These are phyloP conservation scores for Fusarium sterilihyphosum DNA, from an alignment of 2,329 filamentous ascomycete species.

Conservation along the genomic window DNA sequence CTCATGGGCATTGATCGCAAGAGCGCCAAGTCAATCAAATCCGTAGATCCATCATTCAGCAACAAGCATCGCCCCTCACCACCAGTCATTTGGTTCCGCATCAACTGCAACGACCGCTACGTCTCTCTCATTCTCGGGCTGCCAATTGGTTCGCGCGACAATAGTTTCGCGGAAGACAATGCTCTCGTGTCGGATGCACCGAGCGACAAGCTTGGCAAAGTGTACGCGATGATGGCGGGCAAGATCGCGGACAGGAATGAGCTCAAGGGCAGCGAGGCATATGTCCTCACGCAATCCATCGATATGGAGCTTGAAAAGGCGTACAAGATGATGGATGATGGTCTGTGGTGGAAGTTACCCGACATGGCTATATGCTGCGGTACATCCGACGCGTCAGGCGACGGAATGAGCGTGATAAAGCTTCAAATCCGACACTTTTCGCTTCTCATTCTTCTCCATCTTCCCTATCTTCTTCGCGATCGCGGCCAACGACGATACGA, in stretches of 20 bases:
- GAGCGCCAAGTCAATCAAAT: slow-evolving; percentile 48
- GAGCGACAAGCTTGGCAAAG: slow-evolving; percentile 56
- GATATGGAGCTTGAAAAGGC: slow-evolving; percentile 59
- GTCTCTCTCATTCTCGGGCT: slow-evolving; percentile 62
- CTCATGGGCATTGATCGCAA: slow-evolving; percentile 60
- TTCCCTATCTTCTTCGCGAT: slow-evolving; percentile 63
- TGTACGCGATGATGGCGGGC: slow-evolving; percentile 54
- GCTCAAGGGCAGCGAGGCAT: slow-evolving; percentile 48
- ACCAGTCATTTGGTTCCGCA: slow-evolving; percentile 57
- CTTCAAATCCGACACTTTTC: slow-evolving; percentile 62
- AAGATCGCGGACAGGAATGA: slow-evolving; percentile 60
- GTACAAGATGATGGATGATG: slow-evolving; percentile 51
- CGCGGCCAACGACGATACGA: slow-evolving; percentile 58
- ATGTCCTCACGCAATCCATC: slow-evolving; percentile 54
- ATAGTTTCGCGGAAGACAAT: slow-evolving; percentile 48
- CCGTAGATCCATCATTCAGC: slow-evolving; percentile 49
- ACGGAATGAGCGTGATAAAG: slow-evolving; percentile 49
- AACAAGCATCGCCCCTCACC: slow-evolving; percentile 42
- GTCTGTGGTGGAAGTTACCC: slow-evolving; percentile 60
- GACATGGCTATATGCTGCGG: slow-evolving; percentile 37
- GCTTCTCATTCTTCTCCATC: slow-evolving; percentile 62
- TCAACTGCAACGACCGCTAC: slow-evolving; percentile 61
- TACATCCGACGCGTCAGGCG: slow-evolving; percentile 26
- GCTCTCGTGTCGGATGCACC: slow-evolving; percentile 47
- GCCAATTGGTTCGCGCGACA: slow-evolving; percentile 55